These are phyloP conservation scores for Albifimbria verrucaria DNA, from an alignment of 2,329 filamentous ascomycete species.

Conservation along the genomic window DNA sequence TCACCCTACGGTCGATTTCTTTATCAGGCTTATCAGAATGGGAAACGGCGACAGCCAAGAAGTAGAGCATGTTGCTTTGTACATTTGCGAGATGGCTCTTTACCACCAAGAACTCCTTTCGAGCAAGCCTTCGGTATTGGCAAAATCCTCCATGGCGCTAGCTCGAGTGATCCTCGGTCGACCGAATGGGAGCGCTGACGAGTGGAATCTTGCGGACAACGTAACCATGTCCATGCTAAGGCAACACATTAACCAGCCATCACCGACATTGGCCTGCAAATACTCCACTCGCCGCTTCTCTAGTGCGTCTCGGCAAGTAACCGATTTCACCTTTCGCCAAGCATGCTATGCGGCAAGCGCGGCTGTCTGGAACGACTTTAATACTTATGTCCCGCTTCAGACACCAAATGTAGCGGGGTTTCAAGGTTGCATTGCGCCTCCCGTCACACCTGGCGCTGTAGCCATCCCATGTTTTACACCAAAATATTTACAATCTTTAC, in stretches of 20 bases:
- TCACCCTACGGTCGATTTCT: background rate
- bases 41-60: background rate
- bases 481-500: constrained; percentile 45
- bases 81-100: background rate
- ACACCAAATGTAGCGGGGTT: constrained; percentile 45
- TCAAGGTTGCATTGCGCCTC: constrained; percentile 78
- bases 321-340: background rate
- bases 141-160: background rate
- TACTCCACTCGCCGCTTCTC: background rate
- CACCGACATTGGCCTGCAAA: background rate
- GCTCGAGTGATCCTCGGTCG: background rate
- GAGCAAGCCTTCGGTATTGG: background rate
- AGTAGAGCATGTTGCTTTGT: background rate
- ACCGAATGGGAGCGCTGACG: background rate
- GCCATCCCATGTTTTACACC: constrained; percentile 45
- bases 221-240: background rate
- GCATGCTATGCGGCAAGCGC: background rate
- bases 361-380: background rate
- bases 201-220: background rate
- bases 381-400: background rate
- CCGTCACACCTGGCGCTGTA: constrained; percentile 75
- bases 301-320: background rate
- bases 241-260: background rate
- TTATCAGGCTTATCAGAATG: background rate
- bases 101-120: background rate